Conservation (phyloP, 495 filamentous ascomycete species). For the Aspergillus avenaceus region DNA sequence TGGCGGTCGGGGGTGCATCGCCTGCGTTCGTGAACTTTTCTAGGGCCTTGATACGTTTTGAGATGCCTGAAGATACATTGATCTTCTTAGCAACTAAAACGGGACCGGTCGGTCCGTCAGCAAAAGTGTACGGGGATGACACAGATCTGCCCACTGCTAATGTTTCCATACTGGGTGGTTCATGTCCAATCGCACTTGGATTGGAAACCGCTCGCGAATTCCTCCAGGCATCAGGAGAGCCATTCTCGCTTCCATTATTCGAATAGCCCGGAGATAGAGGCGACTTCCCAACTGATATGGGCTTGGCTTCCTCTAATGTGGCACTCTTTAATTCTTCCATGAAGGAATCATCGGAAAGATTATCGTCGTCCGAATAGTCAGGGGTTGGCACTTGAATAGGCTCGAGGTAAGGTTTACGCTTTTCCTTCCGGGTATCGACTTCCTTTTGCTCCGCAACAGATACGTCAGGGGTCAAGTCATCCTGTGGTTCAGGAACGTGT, state of each 20-base stretch:
- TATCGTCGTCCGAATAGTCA: constrained; percentile 57
- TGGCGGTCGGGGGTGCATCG: constrained; percentile 28
- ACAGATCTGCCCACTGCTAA: constrained; percentile 34
- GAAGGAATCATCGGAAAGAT: constrained; percentile 79
- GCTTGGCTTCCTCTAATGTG: constrained; percentile 77
- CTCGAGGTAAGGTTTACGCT: constrained; percentile 47
- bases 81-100: constrained; percentile 62
- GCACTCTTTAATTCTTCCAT: constrained; percentile 86
- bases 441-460: constrained; percentile 15
- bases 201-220: constrained; percentile 52
- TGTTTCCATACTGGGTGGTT: constrained; percentile 34
- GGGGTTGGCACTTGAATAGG: constrained; percentile 53
- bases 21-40: constrained; percentile 63
- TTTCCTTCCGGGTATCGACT: constrained; percentile 32
- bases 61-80: constrained; percentile 84
- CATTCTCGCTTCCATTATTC: constrained; percentile 26
- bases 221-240: constrained; percentile 29
- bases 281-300: constrained; percentile 79
- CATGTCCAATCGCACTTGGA: constrained; percentile 30
- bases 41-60: constrained; percentile 82
- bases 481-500: constrained; percentile 9
- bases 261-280: constrained; percentile 67
- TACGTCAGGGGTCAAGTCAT: constrained; percentile 20
- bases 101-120: constrained; percentile 23
- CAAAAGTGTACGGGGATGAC: constrained; percentile 31